Evolutionary conservation across 2,329 filamentous ascomycete species (phyloP).

Genomic region (Chaetomiaceae sp.): DNA sequence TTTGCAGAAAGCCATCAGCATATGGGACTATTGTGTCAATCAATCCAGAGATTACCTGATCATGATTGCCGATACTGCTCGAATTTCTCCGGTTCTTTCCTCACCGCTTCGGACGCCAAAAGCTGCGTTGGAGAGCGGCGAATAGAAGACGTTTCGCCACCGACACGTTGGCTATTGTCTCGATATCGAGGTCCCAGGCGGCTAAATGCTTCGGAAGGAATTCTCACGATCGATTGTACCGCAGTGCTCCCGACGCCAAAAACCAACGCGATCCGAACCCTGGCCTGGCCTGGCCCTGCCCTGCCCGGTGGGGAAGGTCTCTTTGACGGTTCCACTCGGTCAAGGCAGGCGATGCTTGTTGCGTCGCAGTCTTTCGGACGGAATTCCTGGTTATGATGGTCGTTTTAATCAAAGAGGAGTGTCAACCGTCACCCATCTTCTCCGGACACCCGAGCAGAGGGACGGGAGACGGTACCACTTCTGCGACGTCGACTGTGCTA

Average conservation of each 20-base stretch:
- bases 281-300: too few relatives aligned
- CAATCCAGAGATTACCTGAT: background rate
- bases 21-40: background rate
- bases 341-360: slow-evolving; percentile 3
- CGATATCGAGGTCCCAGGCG: slow-evolving; percentile 6
- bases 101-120: background rate
- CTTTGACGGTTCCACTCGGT: slow-evolving; percentile 7
- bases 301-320: slow-evolving; percentile 12
- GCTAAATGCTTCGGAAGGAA: slow-evolving; percentile 16
- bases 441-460: slow-evolving; percentile 5
- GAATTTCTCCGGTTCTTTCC: background rate
- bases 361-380: slow-evolving; percentile 10
- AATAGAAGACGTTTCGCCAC: slow-evolving; percentile 6
- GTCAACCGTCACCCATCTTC: slow-evolving; percentile 11
- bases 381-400: slow-evolving; percentile 11
- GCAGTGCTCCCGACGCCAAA: slow-evolving; percentile 6
- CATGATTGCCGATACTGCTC: background rate
- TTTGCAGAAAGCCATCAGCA: background rate
- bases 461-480: background rate
- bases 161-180: background rate
- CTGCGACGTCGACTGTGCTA: background rate
- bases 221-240: slow-evolving; percentile 4
- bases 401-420: slow-evolving; percentile 11
- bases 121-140: background rate
- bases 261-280: background rate